Evolutionary conservation across 1,139 yeast genomes (phyloP), one percentile per base, ranked within the genome.

Genomic region (Taiozyma sp.): DNA sequence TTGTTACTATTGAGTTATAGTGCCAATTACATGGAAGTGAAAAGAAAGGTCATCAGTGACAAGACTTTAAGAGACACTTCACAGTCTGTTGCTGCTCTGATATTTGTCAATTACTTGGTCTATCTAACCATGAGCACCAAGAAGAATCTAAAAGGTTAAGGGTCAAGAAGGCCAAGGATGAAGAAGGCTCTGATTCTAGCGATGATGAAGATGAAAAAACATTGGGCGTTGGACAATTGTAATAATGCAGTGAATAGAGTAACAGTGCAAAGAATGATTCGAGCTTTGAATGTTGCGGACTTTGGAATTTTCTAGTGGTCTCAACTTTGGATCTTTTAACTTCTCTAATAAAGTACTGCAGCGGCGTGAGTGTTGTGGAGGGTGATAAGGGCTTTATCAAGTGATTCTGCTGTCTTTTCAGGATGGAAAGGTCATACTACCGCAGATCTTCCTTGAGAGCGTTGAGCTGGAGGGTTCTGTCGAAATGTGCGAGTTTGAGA

Each of bases 11-110:
- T 59, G 2, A 42, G 58, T 7, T 30, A 57, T 42, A 59, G 54
- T 58, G 48, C 60, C 13, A 58, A 53, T n/a, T 49, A 56, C 42
- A 50, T 42, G 32, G 58, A 55, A 30, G 51, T 57, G 29, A 61
- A 56, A 41, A 44, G 50, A 5, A 48, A 42, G 3, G 45, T 45
- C 10, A 48, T 55, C 24, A 47, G 50, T 13, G 53, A 50, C 14
- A 50, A 53, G 42, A 57, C n/a, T n/a, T n/a, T n/a, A n/a, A n/a
- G n/a, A n/a, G n/a, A n/a, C n/a, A n/a, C n/a, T n/a, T n/a, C n/a
- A n/a, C n/a, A n/a, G n/a, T n/a, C n/a, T n/a, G n/a, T n/a, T n/a
- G n/a, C n/a, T n/a, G n/a, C n/a, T n/a, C n/a, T n/a, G n/a, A n/a
- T n/a, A n/a, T n/a, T n/a, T n/a, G n/a, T n/a, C n/a, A n/a, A n/a